A percentile compares a stretch with the other conserved stretches of the same genome.
These are phyloP conservation scores for Mucor racemosus DNA, from an alignment of 371 early-diverging fungal genomes.

Conservation along the genomic window DNA sequence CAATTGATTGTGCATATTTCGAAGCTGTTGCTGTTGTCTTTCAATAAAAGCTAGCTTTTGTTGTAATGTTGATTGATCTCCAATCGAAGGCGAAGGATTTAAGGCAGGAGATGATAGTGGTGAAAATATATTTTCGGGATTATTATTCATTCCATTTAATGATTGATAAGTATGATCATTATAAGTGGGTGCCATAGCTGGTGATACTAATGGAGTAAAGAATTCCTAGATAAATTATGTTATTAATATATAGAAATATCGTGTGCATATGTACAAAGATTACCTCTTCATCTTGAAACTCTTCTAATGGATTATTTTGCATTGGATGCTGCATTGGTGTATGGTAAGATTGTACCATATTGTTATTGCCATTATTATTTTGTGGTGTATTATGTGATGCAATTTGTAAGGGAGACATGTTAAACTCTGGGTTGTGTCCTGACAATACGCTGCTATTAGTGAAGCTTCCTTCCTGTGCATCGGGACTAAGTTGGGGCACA, in stretches of 20 bases:
- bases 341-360: slow-evolving; percentile 18
- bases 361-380: slow-evolving; percentile 8
- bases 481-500: slow-evolving; percentile 46
- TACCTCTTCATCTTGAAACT: slow-evolving; percentile 51
- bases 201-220: slow-evolving; percentile 74
- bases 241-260: neutral
- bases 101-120: slow-evolving; percentile 76
- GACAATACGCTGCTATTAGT: slow-evolving; percentile 43
- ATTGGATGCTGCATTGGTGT: slow-evolving; percentile 34
- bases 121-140: slow-evolving; percentile 48
- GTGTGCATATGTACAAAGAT: neutral
- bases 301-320: slow-evolving; percentile 8
- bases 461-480: slow-evolving; percentile 32
- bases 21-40: slow-evolving; percentile 55
- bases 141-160: slow-evolving; percentile 37
- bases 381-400: slow-evolving; percentile 21
- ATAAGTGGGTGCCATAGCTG: slow-evolving; percentile 73
- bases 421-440: slow-evolving; percentile 48
- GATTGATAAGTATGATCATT: slow-evolving; percentile 37
- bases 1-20: slow-evolving; percentile 37
- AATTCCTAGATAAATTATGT: slow-evolving; percentile 46
- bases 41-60: slow-evolving; percentile 53
- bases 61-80: slow-evolving; percentile 30
- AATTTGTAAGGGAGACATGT: slow-evolving; percentile 51
- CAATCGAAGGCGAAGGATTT: slow-evolving; percentile 47